Base-by-base conservation (phyloP, 1,284 basidiomycete species). In the Boletellus deceptivus region DNA sequence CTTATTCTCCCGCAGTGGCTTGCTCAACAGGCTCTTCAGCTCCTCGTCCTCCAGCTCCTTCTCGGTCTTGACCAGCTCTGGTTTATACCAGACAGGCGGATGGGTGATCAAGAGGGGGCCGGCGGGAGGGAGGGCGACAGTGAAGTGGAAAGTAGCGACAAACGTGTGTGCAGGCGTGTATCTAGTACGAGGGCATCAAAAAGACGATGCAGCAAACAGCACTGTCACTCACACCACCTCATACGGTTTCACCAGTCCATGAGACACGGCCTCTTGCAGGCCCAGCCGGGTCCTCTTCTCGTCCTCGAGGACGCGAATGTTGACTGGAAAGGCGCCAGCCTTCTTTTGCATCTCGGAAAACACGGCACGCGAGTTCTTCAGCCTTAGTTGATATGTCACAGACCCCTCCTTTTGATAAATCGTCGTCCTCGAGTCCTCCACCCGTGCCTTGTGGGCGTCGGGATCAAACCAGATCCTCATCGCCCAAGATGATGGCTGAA, bases 261-360 rank as follows among this genome's bases (percentile, higher is more conserved):
- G 96, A 69, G 95, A 88, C 41, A 93, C 91, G 53, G 95, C 95
- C 75, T 99, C 96, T 71, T 93, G 89, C 33, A 99, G 82, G 62
- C 96, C 96, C 81, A 99, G 88, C 49, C 94, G 86, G 20, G 93
- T 89, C 50, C 91, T 84, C 74, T 95, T 93, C 78, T 98, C 94
- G 67, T 99, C 95, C 55, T 98, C 96, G 55, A 99, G 79, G 48
- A 81, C 80, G 58, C 96, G 90, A 55, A 99, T 81, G 66, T 95
- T 98, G 82, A 99, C 98, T 40, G 96, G 96, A 86, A 99, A 99
- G 7, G 92, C 82, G 25, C 95, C 96, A 33, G 96, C 91, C 72
- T 98, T 98, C 80, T 95, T 96, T 74, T 96, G 91, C 64, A 98
- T 91, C 74, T 98, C 96, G 46, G 89, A 89, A 75, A 97, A 98